These are phyloP conservation scores for Syzygium oleosum DNA, from an alignment of 345 rosid genomes.

Conservation along the genomic window DNA sequence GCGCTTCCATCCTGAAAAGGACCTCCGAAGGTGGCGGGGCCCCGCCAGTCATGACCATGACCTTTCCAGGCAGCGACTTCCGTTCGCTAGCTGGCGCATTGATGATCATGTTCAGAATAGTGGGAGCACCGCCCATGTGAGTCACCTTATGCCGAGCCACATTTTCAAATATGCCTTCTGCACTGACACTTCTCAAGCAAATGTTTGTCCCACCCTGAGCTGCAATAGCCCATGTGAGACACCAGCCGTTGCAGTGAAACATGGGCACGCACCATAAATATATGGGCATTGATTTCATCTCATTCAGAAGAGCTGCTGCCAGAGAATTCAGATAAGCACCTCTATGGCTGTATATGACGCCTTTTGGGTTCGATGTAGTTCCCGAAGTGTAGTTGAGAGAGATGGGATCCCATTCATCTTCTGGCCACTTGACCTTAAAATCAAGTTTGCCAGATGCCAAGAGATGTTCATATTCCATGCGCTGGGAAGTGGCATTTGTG, in stretches of 20 bases:
- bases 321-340: slow-evolving; percentile 59
- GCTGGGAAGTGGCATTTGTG: neutral
- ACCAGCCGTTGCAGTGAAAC: slow-evolving; percentile 76
- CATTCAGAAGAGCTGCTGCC: slow-evolving; percentile 31
- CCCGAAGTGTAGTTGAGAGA: slow-evolving; percentile 57
- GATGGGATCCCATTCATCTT: slow-evolving; percentile 48
- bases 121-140: slow-evolving; percentile 47
- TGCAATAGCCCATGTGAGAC: slow-evolving; percentile 51
- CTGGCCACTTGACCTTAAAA: slow-evolving; percentile 34
- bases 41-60: slow-evolving; percentile 50
- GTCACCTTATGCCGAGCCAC: slow-evolving; percentile 32
- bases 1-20: slow-evolving; percentile 47
- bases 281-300: slow-evolving; percentile 37
- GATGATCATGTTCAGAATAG: slow-evolving; percentile 52
- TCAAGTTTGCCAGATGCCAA: slow-evolving; percentile 27
- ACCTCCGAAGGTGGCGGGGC: slow-evolving; percentile 67
- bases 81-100: slow-evolving; percentile 32
- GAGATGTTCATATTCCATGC: slow-evolving; percentile 35
- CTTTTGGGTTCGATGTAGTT: slow-evolving; percentile 56
- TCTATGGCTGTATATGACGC: slow-evolving; percentile 53
- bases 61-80: slow-evolving; percentile 39
- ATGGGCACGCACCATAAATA: slow-evolving; percentile 59
- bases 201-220: slow-evolving; percentile 58
- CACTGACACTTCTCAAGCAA: slow-evolving; percentile 35
- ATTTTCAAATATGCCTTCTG: slow-evolving; percentile 26